phyloP scores from a whole-genome alignment of 2,329 filamentous ascomycete genomes.

The Microdochium nivale region DNA sequence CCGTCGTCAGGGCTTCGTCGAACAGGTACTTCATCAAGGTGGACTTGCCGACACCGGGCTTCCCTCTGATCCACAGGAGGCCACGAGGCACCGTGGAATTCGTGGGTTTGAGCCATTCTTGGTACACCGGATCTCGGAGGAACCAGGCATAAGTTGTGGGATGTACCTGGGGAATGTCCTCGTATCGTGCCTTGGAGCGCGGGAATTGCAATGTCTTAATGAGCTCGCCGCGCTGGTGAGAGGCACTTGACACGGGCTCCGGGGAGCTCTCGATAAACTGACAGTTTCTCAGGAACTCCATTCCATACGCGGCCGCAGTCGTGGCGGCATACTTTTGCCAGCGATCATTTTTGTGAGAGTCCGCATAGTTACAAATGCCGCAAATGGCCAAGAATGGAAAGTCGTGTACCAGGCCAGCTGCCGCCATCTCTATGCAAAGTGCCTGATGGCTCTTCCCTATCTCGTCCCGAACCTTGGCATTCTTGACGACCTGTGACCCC shows the following conservation, averaged over 20 bases:
- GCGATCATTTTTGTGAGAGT: too few species aligned
- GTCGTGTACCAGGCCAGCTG: too few species aligned
- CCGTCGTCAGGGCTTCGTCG: not conserved
- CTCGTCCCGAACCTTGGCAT: conserved; percentile 4
- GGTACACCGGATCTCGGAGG: not conserved
- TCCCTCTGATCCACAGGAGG: conserved; percentile 5
- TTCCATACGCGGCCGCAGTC: too few species aligned
- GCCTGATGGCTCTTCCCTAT: too few species aligned
- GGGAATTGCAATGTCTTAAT: not conserved
- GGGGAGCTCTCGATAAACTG: too few species aligned
- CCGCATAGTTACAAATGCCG: too few species aligned
- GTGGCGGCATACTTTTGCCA: too few species aligned
- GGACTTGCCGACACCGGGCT: conserved; percentile 3
- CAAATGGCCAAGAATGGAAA: too few species aligned
- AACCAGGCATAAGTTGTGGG: conserved; percentile 1
- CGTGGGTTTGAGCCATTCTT: not conserved
- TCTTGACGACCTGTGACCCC: conserved; percentile 8
- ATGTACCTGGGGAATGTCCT: not conserved
- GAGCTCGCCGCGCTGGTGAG: too few species aligned
- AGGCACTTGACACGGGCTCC: too few species aligned
- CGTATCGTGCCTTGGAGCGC: not conserved
- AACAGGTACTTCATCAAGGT: conserved; percentile 3
- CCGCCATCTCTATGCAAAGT: too few species aligned
- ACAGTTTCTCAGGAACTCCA: too few species aligned
- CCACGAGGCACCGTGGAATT: not conserved